Conservation (phyloP, 108 stramenopile genomes). For the Nannochloropsis salina region DNA sequence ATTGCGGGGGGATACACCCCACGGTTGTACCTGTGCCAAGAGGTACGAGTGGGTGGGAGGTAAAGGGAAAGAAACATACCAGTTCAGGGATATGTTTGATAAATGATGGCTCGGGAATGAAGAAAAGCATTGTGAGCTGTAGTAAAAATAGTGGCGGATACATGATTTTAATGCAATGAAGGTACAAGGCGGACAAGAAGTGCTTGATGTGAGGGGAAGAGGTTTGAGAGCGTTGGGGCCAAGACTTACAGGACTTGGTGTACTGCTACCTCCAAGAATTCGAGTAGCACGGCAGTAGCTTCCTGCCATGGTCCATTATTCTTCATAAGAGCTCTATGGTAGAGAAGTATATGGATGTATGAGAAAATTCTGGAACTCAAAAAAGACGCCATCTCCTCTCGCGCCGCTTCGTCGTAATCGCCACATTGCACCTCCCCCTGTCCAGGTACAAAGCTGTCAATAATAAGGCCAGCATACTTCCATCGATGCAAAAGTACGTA, state of each 20-base stretch:
- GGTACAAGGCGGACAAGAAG: neutral
- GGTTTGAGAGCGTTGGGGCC: constrained; percentile 8
- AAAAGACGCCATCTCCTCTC: no score
- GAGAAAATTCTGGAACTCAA: no score
- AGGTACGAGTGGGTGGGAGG: neutral
- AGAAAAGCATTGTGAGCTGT: neutral
- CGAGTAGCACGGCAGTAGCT: constrained; percentile 29
- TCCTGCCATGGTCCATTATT: neutral
- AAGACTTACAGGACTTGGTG: constrained; percentile 33
- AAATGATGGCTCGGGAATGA: neutral
- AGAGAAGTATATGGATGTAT: no score
- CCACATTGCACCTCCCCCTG: no score
- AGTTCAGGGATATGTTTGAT: neutral
- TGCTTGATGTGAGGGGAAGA: neutral
- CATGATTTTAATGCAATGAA: neutral
- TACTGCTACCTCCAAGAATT: constrained; percentile 38
- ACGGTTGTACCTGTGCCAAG: constrained; percentile 11
- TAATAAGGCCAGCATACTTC: no score
- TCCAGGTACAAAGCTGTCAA: no score
- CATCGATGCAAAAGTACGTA: no score
- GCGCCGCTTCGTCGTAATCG: no score
- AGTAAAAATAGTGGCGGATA: neutral
- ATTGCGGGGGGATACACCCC: constrained; percentile 25
- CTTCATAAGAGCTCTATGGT: neutral
- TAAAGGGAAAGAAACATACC: neutral